Conservation (phyloP, 2,329 filamentous ascomycete genomes). For the Trichoderma hamatum region DNA sequence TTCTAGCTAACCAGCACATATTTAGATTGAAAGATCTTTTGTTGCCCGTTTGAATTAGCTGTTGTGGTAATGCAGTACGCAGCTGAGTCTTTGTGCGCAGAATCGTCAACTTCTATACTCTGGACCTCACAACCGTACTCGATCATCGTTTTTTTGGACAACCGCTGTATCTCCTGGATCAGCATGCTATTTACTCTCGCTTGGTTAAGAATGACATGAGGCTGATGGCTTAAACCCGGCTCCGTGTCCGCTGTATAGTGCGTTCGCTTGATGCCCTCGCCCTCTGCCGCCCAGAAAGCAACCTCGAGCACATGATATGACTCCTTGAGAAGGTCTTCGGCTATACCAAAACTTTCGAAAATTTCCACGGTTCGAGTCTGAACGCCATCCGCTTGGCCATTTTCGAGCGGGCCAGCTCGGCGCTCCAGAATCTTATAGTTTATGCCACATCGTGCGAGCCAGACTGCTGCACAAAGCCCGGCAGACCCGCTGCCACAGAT, state of each 20-base stretch:
- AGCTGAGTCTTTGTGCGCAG: not conserved
- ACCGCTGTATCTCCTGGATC: not conserved
- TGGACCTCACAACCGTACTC: slow-evolving; percentile 5
- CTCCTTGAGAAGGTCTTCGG: not conserved
- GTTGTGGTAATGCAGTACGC: not conserved
- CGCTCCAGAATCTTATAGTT: slow-evolving; percentile 2
- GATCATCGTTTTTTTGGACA: not conserved
- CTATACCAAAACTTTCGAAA: not conserved
- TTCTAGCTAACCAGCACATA: not conserved
- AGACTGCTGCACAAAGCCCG: not conserved
- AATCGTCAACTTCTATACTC: not conserved
- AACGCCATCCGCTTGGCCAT: slow-evolving; percentile 8
- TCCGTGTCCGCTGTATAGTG: not conserved
- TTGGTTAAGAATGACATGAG: slow-evolving; percentile 27
- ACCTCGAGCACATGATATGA: slow-evolving; percentile 11
- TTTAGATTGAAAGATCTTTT: not conserved
- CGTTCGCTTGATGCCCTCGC: not conserved
- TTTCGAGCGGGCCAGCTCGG: not conserved
- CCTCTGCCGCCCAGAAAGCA: slow-evolving; percentile 1
- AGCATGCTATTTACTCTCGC: slow-evolving; percentile 2
- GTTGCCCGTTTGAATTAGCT: not conserved
- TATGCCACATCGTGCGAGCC: slow-evolving; percentile 8
- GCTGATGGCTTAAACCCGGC: slow-evolving; percentile 1
- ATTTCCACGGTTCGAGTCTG: slow-evolving; percentile 4
- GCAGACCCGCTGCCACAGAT: slow-evolving; percentile 3